A percentile compares a stretch with the other conserved stretches of the same genome.
phyloP scores from a whole-genome alignment of 306 rosid species.

The Fragaria iinumae region DNA sequence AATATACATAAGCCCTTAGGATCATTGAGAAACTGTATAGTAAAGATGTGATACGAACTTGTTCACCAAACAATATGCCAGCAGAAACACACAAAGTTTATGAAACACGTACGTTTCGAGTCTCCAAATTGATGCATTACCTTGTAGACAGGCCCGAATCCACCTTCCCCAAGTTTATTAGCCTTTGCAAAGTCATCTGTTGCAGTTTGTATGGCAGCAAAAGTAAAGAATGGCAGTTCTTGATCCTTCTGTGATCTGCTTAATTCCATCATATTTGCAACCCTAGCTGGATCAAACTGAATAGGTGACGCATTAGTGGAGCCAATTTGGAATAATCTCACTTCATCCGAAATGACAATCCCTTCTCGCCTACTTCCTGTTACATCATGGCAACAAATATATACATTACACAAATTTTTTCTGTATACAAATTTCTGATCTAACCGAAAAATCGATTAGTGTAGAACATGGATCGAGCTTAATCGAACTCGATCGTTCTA shows the following conservation, averaged over 20 bases:
- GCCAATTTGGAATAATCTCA: slow-evolving; percentile 13
- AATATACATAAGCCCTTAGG: neutral
- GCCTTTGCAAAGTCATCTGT: slow-evolving; percentile 18
- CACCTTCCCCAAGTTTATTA: slow-evolving; percentile 18
- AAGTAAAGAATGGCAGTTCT: slow-evolving; percentile 20
- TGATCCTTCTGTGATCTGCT: slow-evolving; percentile 12
- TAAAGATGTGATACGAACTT: neutral
- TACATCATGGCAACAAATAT: neutral
- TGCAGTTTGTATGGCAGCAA: slow-evolving; percentile 2
- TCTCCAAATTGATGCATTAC: neutral
- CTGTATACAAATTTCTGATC: neutral
- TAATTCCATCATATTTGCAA: neutral
- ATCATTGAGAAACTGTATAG: neutral
- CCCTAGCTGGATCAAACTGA: slow-evolving; percentile 4
- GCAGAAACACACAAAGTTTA: neutral
- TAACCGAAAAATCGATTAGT: neutral
- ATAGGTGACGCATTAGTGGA: slow-evolving; percentile 11
- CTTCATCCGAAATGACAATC: slow-evolving; percentile 9
- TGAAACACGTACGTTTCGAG: neutral
- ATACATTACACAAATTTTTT: too few relatives aligned
- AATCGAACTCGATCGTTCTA: too few relatives aligned
- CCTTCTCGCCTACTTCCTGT: slow-evolving; percentile 2
- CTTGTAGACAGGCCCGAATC: slow-evolving; percentile 23
- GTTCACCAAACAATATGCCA: neutral
- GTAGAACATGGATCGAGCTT: neutral